These are phyloP conservation scores for Sesbania bispinosa DNA, from an alignment of 306 rosid genomes.

Conservation along the genomic window DNA sequence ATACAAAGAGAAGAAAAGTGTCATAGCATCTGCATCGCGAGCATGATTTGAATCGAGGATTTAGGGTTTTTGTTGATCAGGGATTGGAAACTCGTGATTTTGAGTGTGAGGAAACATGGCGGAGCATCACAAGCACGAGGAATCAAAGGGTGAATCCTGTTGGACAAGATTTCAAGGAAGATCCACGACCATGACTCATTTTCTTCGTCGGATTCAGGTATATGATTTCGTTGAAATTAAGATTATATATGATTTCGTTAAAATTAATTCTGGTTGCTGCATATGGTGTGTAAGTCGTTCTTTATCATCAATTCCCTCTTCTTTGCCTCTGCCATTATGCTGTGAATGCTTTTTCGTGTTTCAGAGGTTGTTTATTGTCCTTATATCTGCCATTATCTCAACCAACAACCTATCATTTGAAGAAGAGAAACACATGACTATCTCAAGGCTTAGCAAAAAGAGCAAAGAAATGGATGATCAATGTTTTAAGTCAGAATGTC, in stretches of 20 bases:
- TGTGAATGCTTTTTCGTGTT: no score
- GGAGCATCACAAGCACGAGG: conserved; percentile 53
- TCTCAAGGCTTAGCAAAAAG: conserved; percentile 25
- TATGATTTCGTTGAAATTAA: no score
- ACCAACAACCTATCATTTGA: conserved; percentile 32
- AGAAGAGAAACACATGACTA: conserved; percentile 20
- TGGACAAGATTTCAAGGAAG: conserved; percentile 72
- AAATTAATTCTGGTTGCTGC: no score
- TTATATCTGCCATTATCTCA: no score
- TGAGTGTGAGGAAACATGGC: conserved; percentile 28
- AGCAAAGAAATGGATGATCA: conserved; percentile 41
- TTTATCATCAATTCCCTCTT: no score
- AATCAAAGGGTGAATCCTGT: conserved; percentile 50
- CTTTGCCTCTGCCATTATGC: no score
- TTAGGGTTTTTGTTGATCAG: conserved; percentile 31
- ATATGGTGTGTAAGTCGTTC: no score
- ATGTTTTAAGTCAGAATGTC: conserved; percentile 30
- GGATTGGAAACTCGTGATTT: background rate
- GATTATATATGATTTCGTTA: no score
- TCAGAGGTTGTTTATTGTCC: no score
- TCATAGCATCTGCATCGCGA: no score
- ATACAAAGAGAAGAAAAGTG: no score
- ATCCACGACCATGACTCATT: conserved; percentile 67
- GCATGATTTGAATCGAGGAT: background rate
- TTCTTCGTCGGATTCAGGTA: no score